phyloP scores from a whole-genome alignment of 1,139 yeast species.

The Hyphopichia wangnamkhiaoensis region DNA sequence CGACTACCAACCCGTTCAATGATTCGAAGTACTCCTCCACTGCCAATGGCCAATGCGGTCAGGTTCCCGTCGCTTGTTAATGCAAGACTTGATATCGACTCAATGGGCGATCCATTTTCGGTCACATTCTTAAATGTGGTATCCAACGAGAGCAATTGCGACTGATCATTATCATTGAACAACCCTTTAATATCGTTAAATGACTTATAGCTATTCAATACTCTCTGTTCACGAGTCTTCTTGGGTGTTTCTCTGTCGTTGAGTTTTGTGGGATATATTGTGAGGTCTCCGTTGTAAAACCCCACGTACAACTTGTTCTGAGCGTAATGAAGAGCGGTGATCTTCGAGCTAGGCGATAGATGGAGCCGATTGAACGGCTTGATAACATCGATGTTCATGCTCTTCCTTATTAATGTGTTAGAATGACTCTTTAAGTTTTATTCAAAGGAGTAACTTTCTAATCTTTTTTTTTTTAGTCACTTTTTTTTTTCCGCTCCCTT shows the following conservation, averaged over 20 bases:
- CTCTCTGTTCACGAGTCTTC: conserved; percentile 4
- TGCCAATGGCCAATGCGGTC: conserved; percentile 28
- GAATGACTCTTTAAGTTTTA: neutral
- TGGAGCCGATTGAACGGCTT: conserved; percentile 32
- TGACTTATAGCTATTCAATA: conserved; percentile 19
- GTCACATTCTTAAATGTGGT: conserved; percentile 26
- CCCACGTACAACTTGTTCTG: conserved; percentile 34
- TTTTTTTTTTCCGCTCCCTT: too few relatives aligned
- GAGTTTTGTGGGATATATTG: conserved; percentile 19
- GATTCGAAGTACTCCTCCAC: conserved; percentile 26
- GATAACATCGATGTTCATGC: conserved; percentile 33
- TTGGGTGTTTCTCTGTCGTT: neutral
- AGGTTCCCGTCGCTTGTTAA: conserved; percentile 20
- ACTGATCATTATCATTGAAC: conserved; percentile 22
- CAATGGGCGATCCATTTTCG: conserved; percentile 20
- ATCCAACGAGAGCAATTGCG: conserved; percentile 19
- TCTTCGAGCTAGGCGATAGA: conserved; percentile 20
- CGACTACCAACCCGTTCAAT: conserved; percentile 39
- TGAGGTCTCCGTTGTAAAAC: conserved; percentile 36
- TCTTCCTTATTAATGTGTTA: neutral
- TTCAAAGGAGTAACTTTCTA: neutral
- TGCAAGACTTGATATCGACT: conserved; percentile 18
- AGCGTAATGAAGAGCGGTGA: conserved; percentile 25
- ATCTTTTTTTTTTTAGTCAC: neutral
- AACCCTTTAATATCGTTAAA: conserved; percentile 26